These are phyloP conservation scores for Cyclotella choctawhatcheeana DNA, from an alignment of 108 stramenopile species.

Conservation along the genomic window DNA sequence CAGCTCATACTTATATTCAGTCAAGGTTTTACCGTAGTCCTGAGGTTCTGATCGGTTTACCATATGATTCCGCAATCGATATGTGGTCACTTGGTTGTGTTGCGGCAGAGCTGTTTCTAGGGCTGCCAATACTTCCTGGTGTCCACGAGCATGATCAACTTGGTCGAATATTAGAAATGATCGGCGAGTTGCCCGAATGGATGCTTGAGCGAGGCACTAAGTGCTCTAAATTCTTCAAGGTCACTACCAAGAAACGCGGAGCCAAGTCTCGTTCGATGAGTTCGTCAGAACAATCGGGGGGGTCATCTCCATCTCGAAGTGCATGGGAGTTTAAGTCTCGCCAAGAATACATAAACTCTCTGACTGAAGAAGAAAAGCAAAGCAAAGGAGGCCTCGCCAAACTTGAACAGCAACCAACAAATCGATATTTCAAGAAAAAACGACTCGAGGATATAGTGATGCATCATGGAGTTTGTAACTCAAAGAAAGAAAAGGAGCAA, in stretches of 20 bases:
- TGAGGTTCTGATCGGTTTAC: conserved; percentile 97
- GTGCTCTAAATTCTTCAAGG: conserved; percentile 67
- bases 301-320: conserved; percentile 25
- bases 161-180: conserved; percentile 93
- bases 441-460: conserved; percentile 74
- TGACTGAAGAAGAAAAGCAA: conserved; percentile 68
- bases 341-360: conserved; percentile 72
- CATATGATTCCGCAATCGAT: conserved; percentile 95
- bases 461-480: conserved; percentile 64
- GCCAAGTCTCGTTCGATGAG: conserved; percentile 4
- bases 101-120: conserved; percentile 98
- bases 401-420: conserved; percentile 80
- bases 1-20: conserved; percentile 99
- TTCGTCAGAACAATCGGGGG: conserved; percentile 10
- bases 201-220: conserved; percentile 87
- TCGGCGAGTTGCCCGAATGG: conserved; percentile 87
- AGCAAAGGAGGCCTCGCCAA: conserved; percentile 74
- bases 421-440: conserved; percentile 81
- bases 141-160: conserved; percentile 96
- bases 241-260: conserved; percentile 18
- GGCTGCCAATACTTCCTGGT: conserved; percentile 97
- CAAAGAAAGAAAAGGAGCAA: conserved; percentile 59
- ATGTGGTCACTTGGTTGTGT: conserved; percentile 99
- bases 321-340: conserved; percentile 73
- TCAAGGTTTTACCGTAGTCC: conserved; percentile 98